These are phyloP conservation scores for Pyrenophora seminiperda DNA, from an alignment of 2,329 filamentous ascomycete genomes.

Conservation along the genomic window DNA sequence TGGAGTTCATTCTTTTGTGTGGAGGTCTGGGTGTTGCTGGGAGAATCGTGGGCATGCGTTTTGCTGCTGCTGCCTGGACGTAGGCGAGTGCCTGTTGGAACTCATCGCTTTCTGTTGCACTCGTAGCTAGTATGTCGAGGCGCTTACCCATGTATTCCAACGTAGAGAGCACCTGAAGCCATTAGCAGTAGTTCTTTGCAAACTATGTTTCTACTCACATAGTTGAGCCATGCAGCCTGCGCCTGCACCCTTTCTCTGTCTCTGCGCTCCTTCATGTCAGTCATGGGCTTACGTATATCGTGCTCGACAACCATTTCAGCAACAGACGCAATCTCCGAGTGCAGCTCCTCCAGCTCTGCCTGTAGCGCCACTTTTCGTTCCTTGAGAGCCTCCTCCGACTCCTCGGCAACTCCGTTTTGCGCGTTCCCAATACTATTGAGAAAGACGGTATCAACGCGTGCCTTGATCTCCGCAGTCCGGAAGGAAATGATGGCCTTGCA, in stretches of 20 bases:
- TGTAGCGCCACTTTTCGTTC: conserved; percentile 61
- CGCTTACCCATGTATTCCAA: conserved; percentile 51
- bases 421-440: conserved; percentile 46
- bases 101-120: conserved; percentile 33
- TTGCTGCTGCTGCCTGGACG: conserved; percentile 30
- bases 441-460: conserved; percentile 59
- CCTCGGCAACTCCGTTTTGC: conserved; percentile 12
- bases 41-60: conserved; percentile 31
- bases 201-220: conserved; percentile 36
- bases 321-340: conserved; percentile 70
- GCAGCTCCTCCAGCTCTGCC: conserved; percentile 70
- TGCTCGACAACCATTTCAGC: conserved; percentile 73
- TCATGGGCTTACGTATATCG: conserved; percentile 67
- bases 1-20: conserved; percentile 31
- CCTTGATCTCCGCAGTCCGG: conserved; percentile 49
- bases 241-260: conserved; percentile 44
- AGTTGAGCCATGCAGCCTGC: conserved; percentile 50
- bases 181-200: conserved; percentile 10
- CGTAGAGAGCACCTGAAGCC: conserved; percentile 42
- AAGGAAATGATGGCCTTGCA: conserved; percentile 54
- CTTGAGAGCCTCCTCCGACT: conserved; percentile 51
- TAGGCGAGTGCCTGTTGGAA: conserved; percentile 42
- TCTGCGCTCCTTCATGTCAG: conserved; percentile 48
- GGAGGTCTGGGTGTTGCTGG: conserved; percentile 21
- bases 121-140: conserved; percentile 34